phyloP scores from a whole-genome alignment of 257 asterid genomes.

The Jacaranda mimosifolia region DNA sequence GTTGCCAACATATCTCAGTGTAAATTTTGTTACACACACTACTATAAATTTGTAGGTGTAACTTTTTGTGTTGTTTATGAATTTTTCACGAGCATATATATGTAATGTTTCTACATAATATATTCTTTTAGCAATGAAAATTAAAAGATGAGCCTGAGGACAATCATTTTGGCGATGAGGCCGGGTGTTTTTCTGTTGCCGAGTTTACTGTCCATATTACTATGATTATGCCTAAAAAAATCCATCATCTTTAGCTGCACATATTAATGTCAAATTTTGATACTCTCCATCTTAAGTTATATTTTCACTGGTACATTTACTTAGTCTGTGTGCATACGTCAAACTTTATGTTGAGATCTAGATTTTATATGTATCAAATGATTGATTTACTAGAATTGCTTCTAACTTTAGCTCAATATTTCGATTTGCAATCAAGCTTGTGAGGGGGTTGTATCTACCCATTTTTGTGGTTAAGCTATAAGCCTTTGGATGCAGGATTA shows the following conservation, averaged over 20 bases:
- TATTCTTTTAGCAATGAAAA: background rate
- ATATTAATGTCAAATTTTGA: background rate
- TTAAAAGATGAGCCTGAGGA: background rate
- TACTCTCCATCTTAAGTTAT: background rate
- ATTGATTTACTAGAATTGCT: conserved; percentile 17
- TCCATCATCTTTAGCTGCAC: background rate
- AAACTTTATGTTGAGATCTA: background rate
- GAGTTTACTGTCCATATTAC: background rate
- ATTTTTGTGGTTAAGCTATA: conserved; percentile 22
- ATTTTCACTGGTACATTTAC: background rate
- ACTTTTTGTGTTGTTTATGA: background rate
- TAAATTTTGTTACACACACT: background rate
- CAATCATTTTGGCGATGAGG: background rate
- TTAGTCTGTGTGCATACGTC: background rate
- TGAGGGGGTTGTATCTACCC: background rate
- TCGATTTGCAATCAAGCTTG: background rate
- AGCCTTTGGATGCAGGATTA: conserved; percentile 37
- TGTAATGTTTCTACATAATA: background rate
- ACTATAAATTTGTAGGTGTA: background rate
- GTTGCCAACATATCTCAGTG: background rate
- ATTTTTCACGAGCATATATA: background rate
- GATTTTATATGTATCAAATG: background rate
- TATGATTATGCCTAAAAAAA: background rate
- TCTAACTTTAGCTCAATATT: background rate
- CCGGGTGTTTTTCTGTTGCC: background rate